These are phyloP conservation scores for Phialophora tarda DNA, from an alignment of 2,329 filamentous ascomycete species.

Conservation along the genomic window DNA sequence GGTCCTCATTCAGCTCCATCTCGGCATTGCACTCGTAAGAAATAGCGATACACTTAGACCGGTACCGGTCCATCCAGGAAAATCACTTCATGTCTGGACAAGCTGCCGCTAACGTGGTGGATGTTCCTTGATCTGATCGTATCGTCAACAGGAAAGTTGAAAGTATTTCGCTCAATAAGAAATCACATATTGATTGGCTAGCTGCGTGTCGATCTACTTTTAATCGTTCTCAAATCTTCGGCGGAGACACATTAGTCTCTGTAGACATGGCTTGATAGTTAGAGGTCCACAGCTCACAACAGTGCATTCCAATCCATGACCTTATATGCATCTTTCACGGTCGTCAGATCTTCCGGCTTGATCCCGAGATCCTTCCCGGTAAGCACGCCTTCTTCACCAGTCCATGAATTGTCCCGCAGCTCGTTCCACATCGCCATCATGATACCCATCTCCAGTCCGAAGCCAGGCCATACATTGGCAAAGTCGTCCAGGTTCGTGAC, in stretches of 20 bases:
- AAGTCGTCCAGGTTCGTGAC: constrained; percentile 41
- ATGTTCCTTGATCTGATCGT: no score
- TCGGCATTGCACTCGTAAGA: no score
- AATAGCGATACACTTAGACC: no score
- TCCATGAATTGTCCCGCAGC: constrained; percentile 40
- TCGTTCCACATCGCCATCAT: constrained; percentile 42
- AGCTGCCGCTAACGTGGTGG: no score
- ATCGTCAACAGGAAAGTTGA: not conserved
- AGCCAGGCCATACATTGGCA: constrained; percentile 42
- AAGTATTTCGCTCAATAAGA: not conserved
- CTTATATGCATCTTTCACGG: constrained; percentile 22
- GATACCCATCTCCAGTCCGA: constrained; percentile 43
- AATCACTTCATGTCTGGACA: no score
- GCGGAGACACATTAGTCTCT: not conserved
- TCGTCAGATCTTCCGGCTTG: not conserved
- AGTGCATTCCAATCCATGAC: constrained; percentile 22
- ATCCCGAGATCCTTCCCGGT: constrained; percentile 41
- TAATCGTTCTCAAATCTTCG: not conserved
- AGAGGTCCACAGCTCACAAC: constrained; percentile 3
- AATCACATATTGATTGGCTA: not conserved
- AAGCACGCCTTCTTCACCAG: constrained; percentile 39
- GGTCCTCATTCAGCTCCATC: no score
- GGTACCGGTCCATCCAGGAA: no score
- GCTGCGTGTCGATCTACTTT: no score
- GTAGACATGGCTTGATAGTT: not conserved